phyloP scores from a whole-genome alignment of 2,329 filamentous ascomycete genomes.

The Colletotrichum limetticola region DNA sequence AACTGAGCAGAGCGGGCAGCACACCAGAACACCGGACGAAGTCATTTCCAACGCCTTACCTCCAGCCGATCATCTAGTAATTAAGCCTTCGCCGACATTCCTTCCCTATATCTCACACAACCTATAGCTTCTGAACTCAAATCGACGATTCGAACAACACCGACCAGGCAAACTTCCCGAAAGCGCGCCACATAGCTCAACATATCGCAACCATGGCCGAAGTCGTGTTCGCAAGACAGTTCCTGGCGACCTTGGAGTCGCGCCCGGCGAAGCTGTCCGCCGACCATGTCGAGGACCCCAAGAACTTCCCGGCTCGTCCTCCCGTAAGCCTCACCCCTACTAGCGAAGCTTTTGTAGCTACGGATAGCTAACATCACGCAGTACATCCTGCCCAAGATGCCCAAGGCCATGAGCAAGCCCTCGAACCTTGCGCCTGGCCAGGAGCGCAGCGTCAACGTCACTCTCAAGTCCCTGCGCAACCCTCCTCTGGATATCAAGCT shows the following conservation, averaged over 20 bases:
- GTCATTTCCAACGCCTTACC: slow-evolving; percentile 6
- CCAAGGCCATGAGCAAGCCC: slow-evolving; percentile 64
- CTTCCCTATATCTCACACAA: not conserved
- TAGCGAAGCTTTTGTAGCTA: not conserved
- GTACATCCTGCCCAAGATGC: slow-evolving; percentile 79
- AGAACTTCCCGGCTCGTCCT: slow-evolving; percentile 78
- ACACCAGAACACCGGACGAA: slow-evolving; percentile 28
- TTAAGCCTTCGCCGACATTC: not conserved
- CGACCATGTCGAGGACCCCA: slow-evolving; percentile 90
- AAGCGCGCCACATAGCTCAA: not conserved
- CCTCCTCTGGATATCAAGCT: slow-evolving; percentile 76
- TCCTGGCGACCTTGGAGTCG: slow-evolving; percentile 82
- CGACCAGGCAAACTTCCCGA: not conserved
- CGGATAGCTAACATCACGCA: slow-evolving; percentile 44
- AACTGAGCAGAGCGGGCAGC: slow-evolving; percentile 12
- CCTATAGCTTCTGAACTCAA: not conserved
- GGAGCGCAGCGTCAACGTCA: slow-evolving; percentile 66
- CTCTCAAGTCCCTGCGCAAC: slow-evolving; percentile 82
- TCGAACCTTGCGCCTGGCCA: slow-evolving; percentile 60
- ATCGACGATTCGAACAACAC: not conserved
- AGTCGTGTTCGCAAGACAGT: slow-evolving; percentile 84
- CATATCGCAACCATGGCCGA: slow-evolving; percentile 73
- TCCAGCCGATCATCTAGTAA: not conserved
- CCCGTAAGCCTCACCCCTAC: slow-evolving; percentile 68
- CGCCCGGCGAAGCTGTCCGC: slow-evolving; percentile 84